Evolutionary conservation across 139 green algal genomes (phyloP), one percentile per base, ranked within the genome.

Genomic region (Gonium pectorale): DNA sequence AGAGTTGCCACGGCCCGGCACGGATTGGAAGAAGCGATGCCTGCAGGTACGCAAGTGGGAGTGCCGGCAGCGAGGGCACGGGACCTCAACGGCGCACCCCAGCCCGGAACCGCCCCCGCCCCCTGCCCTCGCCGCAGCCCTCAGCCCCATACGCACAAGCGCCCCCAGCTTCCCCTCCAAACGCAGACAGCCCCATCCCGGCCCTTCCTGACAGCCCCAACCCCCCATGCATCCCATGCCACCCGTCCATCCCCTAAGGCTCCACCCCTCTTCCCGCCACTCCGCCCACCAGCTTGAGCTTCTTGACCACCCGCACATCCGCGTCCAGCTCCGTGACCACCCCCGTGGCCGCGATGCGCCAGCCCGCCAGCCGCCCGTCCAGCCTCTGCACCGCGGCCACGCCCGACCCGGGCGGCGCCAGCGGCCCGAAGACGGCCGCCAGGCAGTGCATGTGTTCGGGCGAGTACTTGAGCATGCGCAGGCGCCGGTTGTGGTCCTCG

Each of bases 361-460:
- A 99, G 11, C 77, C 80, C 29, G 89, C 51, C 24, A 90, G 52
- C 37, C 81, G 86, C 71, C 81, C 74, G 41, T 54, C 72, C 69
- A 92, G 56, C 38, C 83, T 91, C 88, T 96, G 94, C 62, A 95
- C 86, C 4, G 87, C 90, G 8, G 90, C 90, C 68, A 96, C 89
- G 60, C 91, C 90, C 40, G 96, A 99, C 87, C 96, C 96, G 35
- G 95, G 94, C 7, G 97, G 96, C 41, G 92, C 94, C 71, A 98
- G 79, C 2, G 96, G 95, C 13, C 95, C 92, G 41, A 90, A 98
- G 64, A 97, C 89, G 0, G 85, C 88, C 15, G 96, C 96, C 26
- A 96, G 54, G 90, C 97, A 99, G 90, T 99, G 97, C 95, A 97
- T 97, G 91, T 99, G 97, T 92, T 99, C 96, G 0, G 97, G 97